Conservation (phyloP, 139 green algal species). For the Closterium sp. region DNA sequence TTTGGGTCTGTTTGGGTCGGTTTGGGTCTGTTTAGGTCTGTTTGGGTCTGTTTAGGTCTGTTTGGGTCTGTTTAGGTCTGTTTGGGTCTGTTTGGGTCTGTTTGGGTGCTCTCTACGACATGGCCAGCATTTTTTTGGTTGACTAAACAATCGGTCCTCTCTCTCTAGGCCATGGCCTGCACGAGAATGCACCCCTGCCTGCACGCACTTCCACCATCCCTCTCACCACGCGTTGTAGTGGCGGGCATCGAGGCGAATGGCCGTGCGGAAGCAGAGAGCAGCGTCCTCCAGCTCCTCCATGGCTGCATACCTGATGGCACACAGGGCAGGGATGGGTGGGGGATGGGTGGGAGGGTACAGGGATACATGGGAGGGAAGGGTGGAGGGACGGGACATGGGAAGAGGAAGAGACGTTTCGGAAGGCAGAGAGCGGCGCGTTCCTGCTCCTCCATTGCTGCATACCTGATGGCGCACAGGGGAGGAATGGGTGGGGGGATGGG, state of each 20-base stretch:
- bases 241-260: slow-evolving; percentile 76
- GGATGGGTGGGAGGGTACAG: no score
- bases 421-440: slow-evolving; percentile 80
- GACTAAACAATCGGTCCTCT: no score
- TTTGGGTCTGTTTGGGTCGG: no score
- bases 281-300: slow-evolving; percentile 89
- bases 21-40: no score
- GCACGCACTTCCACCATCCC: no score
- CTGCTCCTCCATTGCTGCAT: slow-evolving; percentile 81
- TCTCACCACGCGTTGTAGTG: slow-evolving; percentile 93
- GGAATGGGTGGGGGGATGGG: slow-evolving; percentile 49
- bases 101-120: no score
- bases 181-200: no score
- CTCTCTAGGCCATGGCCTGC: no score
- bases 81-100: no score
- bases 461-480: not conserved
- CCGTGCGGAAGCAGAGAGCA: slow-evolving; percentile 77
- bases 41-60: no score
- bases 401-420: slow-evolving; percentile 74
- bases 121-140: no score
- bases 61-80: no score
- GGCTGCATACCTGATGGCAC: slow-evolving; percentile 50
- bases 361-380: slow-evolving; percentile 49
- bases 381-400: slow-evolving; percentile 66
- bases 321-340: not conserved